Evolutionary conservation across 257 asterid species (phyloP), one percentile per base, ranked within the genome.

Genomic region (Linderniella brevidens): DNA sequence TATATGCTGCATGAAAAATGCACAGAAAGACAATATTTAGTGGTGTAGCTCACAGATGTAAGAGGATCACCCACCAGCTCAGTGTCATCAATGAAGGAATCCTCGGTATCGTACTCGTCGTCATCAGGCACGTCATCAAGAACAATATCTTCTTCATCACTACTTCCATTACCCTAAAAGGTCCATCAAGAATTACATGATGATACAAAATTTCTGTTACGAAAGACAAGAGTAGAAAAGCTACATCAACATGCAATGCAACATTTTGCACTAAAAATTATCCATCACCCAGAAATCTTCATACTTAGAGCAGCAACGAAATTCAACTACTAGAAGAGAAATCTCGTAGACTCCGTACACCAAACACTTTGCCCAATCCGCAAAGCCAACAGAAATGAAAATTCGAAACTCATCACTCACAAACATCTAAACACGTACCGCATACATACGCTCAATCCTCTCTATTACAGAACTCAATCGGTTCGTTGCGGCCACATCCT

Each of bases 21-120:
- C n/a, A 48, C 13, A 20, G 9, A 35, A 37, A 38, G n/a, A n/a
- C n/a, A n/a, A n/a, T n/a, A n/a, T n/a, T n/a, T n/a, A n/a, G n/a
- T n/a, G n/a, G n/a, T n/a, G n/a, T n/a, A n/a, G n/a, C n/a, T n/a
- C n/a, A n/a, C n/a, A n/a, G n/a, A n/a, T n/a, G n/a, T n/a, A n/a
- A n/a, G n/a, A n/a, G n/a, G n/a, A n/a, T n/a, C n/a, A 60, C 88
- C 48, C 40, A 85, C 99, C 93, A 90, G 67, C 58, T 90, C 99
- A 46, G 96, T 63, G 64, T 90, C 99, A 49, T 85, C 99, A 43
- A 90, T 90, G 61, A 90, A 90, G 46, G 99, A 90, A 70, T 90
- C 99, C 49, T 79, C 93, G 0, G 99, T 90, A 63, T 90, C 99
- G 54, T 90, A 90, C 52, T 90, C 99, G 55, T 90, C 99, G 36